Conservation (phyloP, 257 asterid genomes). For the Rubia yunnanensis region DNA sequence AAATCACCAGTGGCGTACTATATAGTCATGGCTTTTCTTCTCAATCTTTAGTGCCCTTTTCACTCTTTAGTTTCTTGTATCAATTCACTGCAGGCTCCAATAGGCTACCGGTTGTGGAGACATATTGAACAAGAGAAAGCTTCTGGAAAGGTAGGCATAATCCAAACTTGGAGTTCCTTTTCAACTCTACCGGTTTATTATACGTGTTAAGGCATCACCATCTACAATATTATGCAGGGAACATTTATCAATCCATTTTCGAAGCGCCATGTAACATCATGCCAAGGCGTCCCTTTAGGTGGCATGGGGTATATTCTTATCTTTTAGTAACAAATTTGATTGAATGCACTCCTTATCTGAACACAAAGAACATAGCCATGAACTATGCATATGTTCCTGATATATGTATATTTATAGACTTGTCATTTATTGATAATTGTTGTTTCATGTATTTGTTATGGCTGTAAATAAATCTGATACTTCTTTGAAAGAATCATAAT, state of each 20-base stretch:
- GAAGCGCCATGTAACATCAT: conserved; percentile 62
- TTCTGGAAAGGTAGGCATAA: conserved; percentile 26
- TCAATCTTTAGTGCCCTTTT: conserved; percentile 5
- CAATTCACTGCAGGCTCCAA: conserved; percentile 59
- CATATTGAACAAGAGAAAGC: conserved; percentile 44
- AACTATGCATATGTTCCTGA: background rate
- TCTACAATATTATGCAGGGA: conserved; percentile 41
- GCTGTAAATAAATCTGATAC: background rate
- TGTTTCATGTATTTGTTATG: background rate
- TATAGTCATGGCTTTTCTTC: background rate
- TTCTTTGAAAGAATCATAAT: background rate
- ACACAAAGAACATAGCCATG: background rate
- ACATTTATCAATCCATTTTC: conserved; percentile 76
- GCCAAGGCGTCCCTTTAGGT: conserved; percentile 95
- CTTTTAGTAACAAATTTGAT: background rate
- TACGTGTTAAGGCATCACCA: conserved; percentile 7
- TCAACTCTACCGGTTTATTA: conserved; percentile 4
- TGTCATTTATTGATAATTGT: background rate
- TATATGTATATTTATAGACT: background rate
- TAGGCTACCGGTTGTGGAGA: conserved; percentile 82
- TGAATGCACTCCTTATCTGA: background rate
- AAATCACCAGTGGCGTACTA: background rate
- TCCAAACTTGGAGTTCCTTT: background rate
- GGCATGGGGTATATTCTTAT: conserved; percentile 71
- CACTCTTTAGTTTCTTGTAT: conserved; percentile 7